These are phyloP conservation scores for Fusarium floridanum DNA, from an alignment of 2,329 filamentous ascomycete genomes.

Conservation along the genomic window DNA sequence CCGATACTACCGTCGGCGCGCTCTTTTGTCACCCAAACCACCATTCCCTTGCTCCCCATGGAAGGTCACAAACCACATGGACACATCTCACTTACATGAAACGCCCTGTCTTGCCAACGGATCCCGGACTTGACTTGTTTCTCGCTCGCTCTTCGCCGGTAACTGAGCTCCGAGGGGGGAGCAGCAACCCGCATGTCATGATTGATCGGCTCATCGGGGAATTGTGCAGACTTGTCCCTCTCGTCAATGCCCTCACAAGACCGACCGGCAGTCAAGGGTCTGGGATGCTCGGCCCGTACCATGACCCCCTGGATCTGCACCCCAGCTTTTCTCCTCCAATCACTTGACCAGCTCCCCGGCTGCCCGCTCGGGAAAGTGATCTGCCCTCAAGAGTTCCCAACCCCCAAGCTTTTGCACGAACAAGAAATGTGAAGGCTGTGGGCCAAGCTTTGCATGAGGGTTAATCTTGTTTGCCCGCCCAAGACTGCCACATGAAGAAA, in stretches of 20 bases:
- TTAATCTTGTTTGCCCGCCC: neutral
- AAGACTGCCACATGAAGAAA: neutral
- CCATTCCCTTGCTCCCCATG: constrained; percentile 19
- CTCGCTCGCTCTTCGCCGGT: neutral
- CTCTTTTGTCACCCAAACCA: constrained; percentile 18
- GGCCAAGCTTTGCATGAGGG: neutral
- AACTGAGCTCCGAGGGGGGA: constrained; percentile 14
- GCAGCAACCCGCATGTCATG: constrained; percentile 35
- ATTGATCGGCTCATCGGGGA: constrained; percentile 37
- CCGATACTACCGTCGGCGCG: constrained; percentile 32
- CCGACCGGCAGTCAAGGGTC: constrained; percentile 36
- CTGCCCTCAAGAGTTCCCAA: neutral
- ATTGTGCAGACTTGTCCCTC: constrained; percentile 32
- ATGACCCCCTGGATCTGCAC: constrained; percentile 40
- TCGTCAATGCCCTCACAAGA: neutral
- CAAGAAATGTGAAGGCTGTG: neutral
- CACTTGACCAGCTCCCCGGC: constrained; percentile 27
- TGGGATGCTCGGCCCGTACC: constrained; percentile 46
- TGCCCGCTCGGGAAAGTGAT: constrained; percentile 38
- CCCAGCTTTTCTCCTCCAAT: constrained; percentile 45
- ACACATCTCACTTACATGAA: constrained; percentile 34
- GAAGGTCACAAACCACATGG: constrained; percentile 11
- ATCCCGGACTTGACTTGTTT: constrained; percentile 3
- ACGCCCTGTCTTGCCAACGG: neutral
- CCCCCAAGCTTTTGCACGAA: constrained; percentile 17